Base-by-base conservation (phyloP, 2,329 filamentous ascomycete species). In the Fusarium sp. region DNA sequence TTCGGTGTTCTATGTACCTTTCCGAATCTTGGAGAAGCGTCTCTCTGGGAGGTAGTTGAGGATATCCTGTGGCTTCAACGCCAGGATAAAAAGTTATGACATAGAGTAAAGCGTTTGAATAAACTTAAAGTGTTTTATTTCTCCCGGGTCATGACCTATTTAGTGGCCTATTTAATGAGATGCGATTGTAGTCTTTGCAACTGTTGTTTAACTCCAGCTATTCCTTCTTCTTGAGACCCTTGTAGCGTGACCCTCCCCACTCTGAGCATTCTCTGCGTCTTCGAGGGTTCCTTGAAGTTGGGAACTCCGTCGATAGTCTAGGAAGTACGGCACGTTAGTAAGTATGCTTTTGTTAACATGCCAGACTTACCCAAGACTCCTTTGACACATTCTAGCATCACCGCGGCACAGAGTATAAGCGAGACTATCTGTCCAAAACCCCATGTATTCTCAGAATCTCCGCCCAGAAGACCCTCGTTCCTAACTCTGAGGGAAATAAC, bases 11-110 rank as follows among this genome's bases (percentile, higher is more conserved):
- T 87, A 86, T 55, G 49, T 84, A 3, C 83, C 83, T 5, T 74
- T 87, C 14, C 77, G 84, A 8, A 81, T 77, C 71, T 49, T 81
- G 0, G 85, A 87, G 76, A 82, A 78, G 62, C 77, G 76, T 46
- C 43, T 75, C 28, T 71, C 71, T 14, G 74, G 72, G 19, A 62
- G 75, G 43, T 76, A 56, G 71, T 41, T n/a, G 6, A 24, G n/a
- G 14, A 11, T 2, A 4, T 6, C 3, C 22, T 22, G 60, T 22
- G 60, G 62, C 37, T 54, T 63, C 62, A 63, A 52, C 48, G 33
- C 51, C 28, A n/a, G 22, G 33, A 15, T 22, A 7, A 45, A 56
- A 61, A 47, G 30, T 32, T 58, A 51, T n/a, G 17, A 37, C 3
- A 37, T 37, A 37, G 35, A 37, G 35, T 37, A 37, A 37, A 19